A percentile compares a stretch with the other conserved stretches of the same genome.
These are phyloP conservation scores for Nannizziopsis arthrosporioides DNA, from an alignment of 2,329 filamentous ascomycete genomes.

Conservation along the genomic window DNA sequence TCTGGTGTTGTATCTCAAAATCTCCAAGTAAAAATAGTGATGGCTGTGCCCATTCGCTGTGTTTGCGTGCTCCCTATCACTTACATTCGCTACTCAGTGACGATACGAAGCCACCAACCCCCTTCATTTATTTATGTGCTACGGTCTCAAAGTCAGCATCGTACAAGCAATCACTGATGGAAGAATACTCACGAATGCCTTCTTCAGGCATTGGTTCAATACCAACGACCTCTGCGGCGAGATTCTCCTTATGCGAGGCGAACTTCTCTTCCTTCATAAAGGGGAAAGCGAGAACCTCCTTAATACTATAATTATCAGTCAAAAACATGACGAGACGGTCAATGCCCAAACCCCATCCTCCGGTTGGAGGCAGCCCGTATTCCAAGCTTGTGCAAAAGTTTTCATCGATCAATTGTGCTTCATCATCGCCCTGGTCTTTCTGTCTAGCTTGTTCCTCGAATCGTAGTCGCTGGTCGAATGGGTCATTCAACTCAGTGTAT, in stretches of 20 bases:
- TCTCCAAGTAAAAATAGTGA: background rate
- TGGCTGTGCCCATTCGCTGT: background rate
- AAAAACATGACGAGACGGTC: constrained; percentile 92
- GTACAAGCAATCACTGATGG: constrained; percentile 5
- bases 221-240: constrained; percentile 52
- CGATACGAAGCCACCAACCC: background rate
- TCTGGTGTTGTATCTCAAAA: background rate
- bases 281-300: constrained; percentile 91
- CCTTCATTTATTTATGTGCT: constrained; percentile 14
- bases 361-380: constrained; percentile 83
- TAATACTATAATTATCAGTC: constrained; percentile 90
- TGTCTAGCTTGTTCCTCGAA: constrained; percentile 93
- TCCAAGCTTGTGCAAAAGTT: constrained; percentile 86
- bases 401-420: constrained; percentile 92
- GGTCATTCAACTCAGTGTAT: constrained; percentile 96
- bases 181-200: constrained; percentile 42
- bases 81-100: background rate
- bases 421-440: constrained; percentile 93
- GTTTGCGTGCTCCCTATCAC: background rate
- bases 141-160: background rate
- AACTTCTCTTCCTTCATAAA: constrained; percentile 85
- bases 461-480: constrained; percentile 81
- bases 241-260: constrained; percentile 29
- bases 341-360: constrained; percentile 93
- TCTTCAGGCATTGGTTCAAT: constrained; percentile 50